phyloP scores from a whole-genome alignment of 805 yeast species.

The Candida suzukii region DNA sequence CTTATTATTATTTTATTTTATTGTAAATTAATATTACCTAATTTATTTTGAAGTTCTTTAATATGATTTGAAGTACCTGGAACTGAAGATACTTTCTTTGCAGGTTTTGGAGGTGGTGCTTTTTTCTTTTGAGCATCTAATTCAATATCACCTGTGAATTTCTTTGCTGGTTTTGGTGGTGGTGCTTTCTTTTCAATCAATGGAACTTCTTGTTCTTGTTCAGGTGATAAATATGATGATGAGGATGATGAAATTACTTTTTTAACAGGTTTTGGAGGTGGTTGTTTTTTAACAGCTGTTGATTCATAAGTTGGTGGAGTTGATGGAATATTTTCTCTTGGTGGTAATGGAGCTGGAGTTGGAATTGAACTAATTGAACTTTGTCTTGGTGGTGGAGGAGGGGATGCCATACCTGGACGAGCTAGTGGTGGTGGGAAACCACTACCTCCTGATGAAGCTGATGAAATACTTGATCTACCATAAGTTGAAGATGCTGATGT shows the following conservation, averaged over 20 bases:
- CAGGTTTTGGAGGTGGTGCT: conserved; percentile 38
- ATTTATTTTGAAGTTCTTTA: conserved; percentile 21
- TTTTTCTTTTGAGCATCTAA: background rate
- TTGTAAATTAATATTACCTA: conserved; percentile 17
- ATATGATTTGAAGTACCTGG: conserved; percentile 13
- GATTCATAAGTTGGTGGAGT: background rate
- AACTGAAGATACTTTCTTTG: conserved; percentile 19
- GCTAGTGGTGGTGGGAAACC: background rate
- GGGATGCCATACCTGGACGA: background rate
- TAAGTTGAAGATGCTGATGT: background rate
- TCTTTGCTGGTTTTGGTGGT: conserved; percentile 12
- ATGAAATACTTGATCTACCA: background rate
- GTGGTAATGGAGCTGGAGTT: background rate
- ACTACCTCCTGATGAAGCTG: background rate
- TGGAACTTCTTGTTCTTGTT: background rate
- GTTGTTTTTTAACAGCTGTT: conserved; percentile 3
- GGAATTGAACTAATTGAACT: background rate
- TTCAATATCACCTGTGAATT: conserved; percentile 2
- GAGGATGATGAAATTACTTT: background rate
- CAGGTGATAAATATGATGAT: background rate
- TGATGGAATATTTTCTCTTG: background rate
- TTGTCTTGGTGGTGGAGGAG: background rate
- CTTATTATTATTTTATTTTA: background rate
- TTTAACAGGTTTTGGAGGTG: conserved; percentile 15
- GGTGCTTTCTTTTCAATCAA: conserved; percentile 7